Evolutionary conservation across 371 early-diverging fungal genomes (phyloP).

Genomic region (Sporodiniella umbellata): DNA sequence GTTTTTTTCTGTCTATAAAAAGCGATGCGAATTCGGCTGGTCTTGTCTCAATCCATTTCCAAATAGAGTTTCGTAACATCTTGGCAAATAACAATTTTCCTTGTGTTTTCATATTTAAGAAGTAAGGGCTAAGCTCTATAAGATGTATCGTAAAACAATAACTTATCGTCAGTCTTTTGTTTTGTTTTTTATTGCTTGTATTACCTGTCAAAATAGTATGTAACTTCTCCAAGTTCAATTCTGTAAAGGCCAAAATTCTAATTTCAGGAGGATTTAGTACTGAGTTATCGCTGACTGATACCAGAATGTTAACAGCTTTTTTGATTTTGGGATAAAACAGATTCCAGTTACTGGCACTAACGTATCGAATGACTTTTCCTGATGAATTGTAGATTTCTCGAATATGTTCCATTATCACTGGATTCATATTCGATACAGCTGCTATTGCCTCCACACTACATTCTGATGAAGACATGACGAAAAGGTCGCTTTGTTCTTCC

Average conservation of each 20-base stretch:
- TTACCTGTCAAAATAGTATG: conserved; percentile 33
- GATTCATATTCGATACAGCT: conserved; percentile 16
- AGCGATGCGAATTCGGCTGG: conserved; percentile 72
- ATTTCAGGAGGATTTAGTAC: conserved; percentile 29
- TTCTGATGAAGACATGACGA: conserved; percentile 23
- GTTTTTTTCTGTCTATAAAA: conserved; percentile 53
- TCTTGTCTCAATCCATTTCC: conserved; percentile 84
- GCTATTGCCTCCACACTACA: conserved; percentile 29
- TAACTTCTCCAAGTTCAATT: conserved; percentile 20
- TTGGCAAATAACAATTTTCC: conserved; percentile 68
- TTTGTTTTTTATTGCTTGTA: background rate
- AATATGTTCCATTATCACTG: conserved; percentile 36
- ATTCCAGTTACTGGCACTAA: conserved; percentile 79
- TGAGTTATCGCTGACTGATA: conserved; percentile 19
- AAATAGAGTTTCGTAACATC: conserved; percentile 72
- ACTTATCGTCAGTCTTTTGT: background rate
- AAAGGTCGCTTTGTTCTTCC: conserved; percentile 48
- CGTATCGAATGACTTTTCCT: conserved; percentile 69
- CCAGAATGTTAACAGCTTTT: conserved; percentile 22
- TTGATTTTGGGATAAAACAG: conserved; percentile 65
- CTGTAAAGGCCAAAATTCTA: conserved; percentile 31
- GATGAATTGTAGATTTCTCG: conserved; percentile 58
- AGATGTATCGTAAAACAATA: background rate
- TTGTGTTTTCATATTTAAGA: conserved; percentile 61
- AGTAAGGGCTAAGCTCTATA: conserved; percentile 60